Evolutionary conservation across 805 yeast genomes (phyloP), one percentile per base, ranked within the genome.

Genomic region (Cyberlindnera petersonii): DNA sequence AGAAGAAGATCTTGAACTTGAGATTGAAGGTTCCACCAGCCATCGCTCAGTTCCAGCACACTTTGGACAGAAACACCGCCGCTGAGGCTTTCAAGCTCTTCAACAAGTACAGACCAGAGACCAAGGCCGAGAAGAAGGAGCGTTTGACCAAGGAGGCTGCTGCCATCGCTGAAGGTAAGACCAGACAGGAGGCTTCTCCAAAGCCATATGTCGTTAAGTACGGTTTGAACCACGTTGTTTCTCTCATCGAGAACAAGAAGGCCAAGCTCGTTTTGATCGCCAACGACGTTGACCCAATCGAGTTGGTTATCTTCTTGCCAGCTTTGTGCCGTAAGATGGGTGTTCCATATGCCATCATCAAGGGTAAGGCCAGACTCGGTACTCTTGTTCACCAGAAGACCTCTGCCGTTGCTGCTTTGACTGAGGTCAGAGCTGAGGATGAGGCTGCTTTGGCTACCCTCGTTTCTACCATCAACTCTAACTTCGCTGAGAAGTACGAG

Each of bases 1-100:
- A 93, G 76, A 93, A 83, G 84, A 91, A 91, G 82, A 84, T 91
- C 69, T 79, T 91, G 69, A 75, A 82, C 61, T 69, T 89, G 72
- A 89, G 98, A 83, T 80, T 91, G 68, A 91, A 93, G 84, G 98
- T 91, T 67, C 98, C 98, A 58, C 98, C 98, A 65, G 84, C 98
- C 55, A 82, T 91, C 66, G 80, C 98, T 55, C 98, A 91, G 77
- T 91, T 91, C 82, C 88, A 87, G 65, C 75, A 84, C 74, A 82
- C 88, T 64, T 79, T 91, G 71, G 98, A 91, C 85, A 89, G 89
- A 85, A 91, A 91, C 88, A 85, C 98, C 58, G 98, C 98, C 64
- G 75, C 96, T 61, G 94, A 86, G 74, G 77, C 95, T 60, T 86
- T 91, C 82, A 89, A 89, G 80, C 82, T 91, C 64, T 82, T 91